phyloP scores from a whole-genome alignment of 345 rosid species.

The Lumnitzera racemosa region DNA sequence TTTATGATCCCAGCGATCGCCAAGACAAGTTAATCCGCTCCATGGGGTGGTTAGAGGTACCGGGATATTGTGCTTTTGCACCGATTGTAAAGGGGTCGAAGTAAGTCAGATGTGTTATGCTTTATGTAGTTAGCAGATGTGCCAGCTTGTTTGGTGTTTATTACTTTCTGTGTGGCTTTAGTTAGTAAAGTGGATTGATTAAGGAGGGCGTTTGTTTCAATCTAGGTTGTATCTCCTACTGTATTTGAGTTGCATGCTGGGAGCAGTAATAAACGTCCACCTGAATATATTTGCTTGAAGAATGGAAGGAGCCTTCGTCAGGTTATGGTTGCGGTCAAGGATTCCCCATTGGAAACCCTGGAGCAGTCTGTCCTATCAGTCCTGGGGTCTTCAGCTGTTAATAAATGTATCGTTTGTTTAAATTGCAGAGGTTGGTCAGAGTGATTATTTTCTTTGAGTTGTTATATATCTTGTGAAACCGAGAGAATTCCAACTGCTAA shows the following conservation, averaged over 20 bases:
- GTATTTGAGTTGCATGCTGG: constrained; percentile 77
- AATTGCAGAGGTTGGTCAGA: constrained; percentile 73
- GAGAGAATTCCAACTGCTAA: neutral
- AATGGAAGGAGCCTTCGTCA: constrained; percentile 78
- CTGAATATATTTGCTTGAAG: constrained; percentile 67
- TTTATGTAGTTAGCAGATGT: neutral
- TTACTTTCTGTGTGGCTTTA: neutral
- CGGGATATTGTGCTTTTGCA: constrained; percentile 70
- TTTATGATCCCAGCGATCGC: constrained; percentile 23
- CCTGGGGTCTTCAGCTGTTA: constrained; percentile 37
- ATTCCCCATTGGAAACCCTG: constrained; percentile 46
- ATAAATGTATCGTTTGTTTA: constrained; percentile 57
- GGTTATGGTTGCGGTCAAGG: constrained; percentile 67
- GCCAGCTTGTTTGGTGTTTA: neutral
- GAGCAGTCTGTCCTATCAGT: constrained; percentile 47
- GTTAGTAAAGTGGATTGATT: constrained; percentile 1
- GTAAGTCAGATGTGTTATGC: constrained; percentile 28
- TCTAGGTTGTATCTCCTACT: constrained; percentile 54
- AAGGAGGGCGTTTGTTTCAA: constrained; percentile 9
- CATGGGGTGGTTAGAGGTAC: constrained; percentile 56
- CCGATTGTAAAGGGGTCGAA: constrained; percentile 45
- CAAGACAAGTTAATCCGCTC: constrained; percentile 35
- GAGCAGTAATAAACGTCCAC: constrained; percentile 76
- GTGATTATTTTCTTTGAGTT: constrained; percentile 11
- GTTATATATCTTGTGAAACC: constrained; percentile 3